Conservation (phyloP, 2,329 filamentous ascomycete genomes). For the Samsoniella hepiali region DNA sequence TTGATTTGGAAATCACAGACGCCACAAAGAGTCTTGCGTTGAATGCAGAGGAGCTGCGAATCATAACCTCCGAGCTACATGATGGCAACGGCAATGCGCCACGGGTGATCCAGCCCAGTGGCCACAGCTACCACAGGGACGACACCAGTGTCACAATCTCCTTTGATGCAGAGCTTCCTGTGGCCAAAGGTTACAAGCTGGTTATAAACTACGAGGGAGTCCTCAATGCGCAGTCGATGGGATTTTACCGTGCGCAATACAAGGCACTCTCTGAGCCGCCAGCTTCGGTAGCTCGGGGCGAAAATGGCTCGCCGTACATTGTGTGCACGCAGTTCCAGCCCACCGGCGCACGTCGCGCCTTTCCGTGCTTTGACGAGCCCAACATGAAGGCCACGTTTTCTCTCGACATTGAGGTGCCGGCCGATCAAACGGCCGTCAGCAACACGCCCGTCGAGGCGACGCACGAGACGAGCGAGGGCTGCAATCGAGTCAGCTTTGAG, state of each 20-base stretch:
- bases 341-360: conserved; percentile 86
- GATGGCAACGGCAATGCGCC: background rate
- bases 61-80: background rate
- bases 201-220: conserved; percentile 70
- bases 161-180: conserved; percentile 76
- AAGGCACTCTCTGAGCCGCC: conserved; percentile 72
- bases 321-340: conserved; percentile 98
- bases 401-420: conserved; percentile 84
- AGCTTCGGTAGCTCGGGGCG: conserved; percentile 70
- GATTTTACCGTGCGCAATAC: conserved; percentile 94
- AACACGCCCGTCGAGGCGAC: conserved; percentile 93
- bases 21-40: background rate
- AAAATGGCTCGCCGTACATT: conserved; percentile 75
- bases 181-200: conserved; percentile 68
- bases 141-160: conserved; percentile 52
- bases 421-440: conserved; percentile 84
- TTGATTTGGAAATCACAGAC: conserved; percentile 3
- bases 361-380: conserved; percentile 96
- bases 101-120: conserved; percentile 57
- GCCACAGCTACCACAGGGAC: conserved; percentile 61
- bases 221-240: conserved; percentile 92
- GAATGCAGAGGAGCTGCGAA: conserved; percentile 2
- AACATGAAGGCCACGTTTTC: conserved; percentile 90
- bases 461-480: conserved; percentile 66
- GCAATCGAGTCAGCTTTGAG: conserved; percentile 87